These are phyloP conservation scores for Trametes villosa DNA, from an alignment of 768 basidiomycete genomes.

Conservation along the genomic window DNA sequence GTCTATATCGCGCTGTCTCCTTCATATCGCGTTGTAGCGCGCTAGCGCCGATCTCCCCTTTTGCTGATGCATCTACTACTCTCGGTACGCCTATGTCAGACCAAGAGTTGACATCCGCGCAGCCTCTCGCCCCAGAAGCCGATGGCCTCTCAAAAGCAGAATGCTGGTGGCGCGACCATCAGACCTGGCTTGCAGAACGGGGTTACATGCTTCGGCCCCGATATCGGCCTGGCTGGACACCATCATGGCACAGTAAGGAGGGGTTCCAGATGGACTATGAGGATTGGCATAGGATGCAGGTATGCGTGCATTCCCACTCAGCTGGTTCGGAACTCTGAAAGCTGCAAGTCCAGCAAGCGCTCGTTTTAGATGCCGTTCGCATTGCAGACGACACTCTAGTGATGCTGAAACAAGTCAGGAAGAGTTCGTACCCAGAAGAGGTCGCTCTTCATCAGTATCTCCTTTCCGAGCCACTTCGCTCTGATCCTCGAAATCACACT, in stretches of 20 bases:
- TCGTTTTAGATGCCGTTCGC: conserved; percentile 29
- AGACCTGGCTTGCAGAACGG: conserved; percentile 14
- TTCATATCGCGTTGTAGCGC: too few relatives aligned
- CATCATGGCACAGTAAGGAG: conserved; percentile 27
- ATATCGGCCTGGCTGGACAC: conserved; percentile 31
- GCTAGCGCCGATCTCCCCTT: too few relatives aligned
- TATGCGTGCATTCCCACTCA: background rate
- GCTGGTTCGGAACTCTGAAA: background rate
- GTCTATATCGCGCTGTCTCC: too few relatives aligned
- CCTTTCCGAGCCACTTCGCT: conserved; percentile 23
- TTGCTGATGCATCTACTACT: too few relatives aligned
- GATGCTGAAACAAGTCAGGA: conserved; percentile 24
- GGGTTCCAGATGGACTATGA: background rate
- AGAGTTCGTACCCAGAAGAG: conserved; percentile 27
- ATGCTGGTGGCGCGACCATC: conserved; percentile 19
- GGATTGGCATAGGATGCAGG: background rate
- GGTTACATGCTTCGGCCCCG: conserved; percentile 32
- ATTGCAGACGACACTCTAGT: conserved; percentile 28
- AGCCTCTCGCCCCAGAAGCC: background rate
- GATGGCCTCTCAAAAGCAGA: conserved; percentile 1
- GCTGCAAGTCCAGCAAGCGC: background rate
- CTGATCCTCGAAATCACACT: conserved; percentile 34
- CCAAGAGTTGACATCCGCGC: too few relatives aligned
- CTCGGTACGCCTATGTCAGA: too few relatives aligned
- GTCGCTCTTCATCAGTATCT: conserved; percentile 31